These are phyloP conservation scores for Mycosphaerella arachidis DNA, from an alignment of 2,329 filamentous ascomycete genomes.

Conservation along the genomic window DNA sequence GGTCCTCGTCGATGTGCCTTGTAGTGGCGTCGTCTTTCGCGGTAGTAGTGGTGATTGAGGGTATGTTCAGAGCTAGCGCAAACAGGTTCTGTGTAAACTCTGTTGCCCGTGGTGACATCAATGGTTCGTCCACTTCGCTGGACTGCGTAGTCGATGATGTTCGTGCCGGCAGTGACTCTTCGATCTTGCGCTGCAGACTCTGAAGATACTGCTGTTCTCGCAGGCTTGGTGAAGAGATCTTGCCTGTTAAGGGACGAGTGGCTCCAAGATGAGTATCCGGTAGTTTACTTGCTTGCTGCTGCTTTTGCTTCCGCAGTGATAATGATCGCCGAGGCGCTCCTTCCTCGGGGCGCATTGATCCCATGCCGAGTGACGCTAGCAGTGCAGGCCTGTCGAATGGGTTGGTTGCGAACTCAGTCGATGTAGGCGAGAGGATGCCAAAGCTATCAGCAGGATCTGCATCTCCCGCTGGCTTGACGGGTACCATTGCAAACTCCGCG, in stretches of 20 bases:
- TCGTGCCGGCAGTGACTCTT: slow-evolving; percentile 24
- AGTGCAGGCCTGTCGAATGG: slow-evolving; percentile 34
- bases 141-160: neutral
- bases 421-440: slow-evolving; percentile 38
- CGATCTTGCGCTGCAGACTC: slow-evolving; percentile 30
- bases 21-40: slow-evolving; percentile 44
- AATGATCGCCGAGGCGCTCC: slow-evolving; percentile 21
- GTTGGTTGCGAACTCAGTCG: slow-evolving; percentile 38
- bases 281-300: neutral
- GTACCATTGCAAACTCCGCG: slow-evolving; percentile 35
- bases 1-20: slow-evolving; percentile 51
- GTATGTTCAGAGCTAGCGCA: slow-evolving; percentile 36
- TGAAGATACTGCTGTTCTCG: slow-evolving; percentile 32
- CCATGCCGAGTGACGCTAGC: slow-evolving; percentile 35
- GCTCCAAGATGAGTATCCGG: neutral
- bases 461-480: slow-evolving; percentile 30
- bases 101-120: slow-evolving; percentile 68
- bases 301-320: slow-evolving; percentile 17
- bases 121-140: slow-evolving; percentile 40
- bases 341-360: slow-evolving; percentile 28
- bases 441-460: slow-evolving; percentile 35
- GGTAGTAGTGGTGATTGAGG: slow-evolving; percentile 24
- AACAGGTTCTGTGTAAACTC: slow-evolving; percentile 68
- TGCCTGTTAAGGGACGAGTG: slow-evolving; percentile 23
- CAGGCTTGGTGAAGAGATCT: slow-evolving; percentile 33